These are phyloP conservation scores for Fragaria nilgerrensis DNA, from an alignment of 306 rosid species.

Conservation along the genomic window DNA sequence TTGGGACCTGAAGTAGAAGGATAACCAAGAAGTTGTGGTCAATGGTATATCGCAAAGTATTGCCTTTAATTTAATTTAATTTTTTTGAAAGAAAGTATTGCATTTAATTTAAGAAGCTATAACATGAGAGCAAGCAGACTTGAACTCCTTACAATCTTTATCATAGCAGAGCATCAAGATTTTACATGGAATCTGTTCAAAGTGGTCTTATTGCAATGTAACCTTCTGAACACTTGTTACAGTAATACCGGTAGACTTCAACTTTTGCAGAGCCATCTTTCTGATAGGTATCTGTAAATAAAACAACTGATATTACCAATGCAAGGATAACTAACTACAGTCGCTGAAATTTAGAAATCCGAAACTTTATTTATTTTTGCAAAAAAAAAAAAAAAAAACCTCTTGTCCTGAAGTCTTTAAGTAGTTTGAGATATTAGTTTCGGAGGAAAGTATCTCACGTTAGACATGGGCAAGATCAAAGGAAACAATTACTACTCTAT, in stretches of 20 bases:
- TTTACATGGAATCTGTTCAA: conserved; percentile 85
- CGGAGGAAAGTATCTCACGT: conserved; percentile 49
- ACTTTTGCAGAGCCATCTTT: conserved; percentile 68
- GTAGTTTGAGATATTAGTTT: conserved; percentile 58
- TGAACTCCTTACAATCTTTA: conserved; percentile 85
- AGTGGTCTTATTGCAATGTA: conserved; percentile 49
- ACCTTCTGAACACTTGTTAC: conserved; percentile 69
- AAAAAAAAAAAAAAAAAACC: conserved; percentile 60
- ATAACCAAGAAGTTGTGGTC: conserved; percentile 15
- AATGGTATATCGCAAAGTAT: conserved; percentile 24
- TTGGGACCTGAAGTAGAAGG: conserved; percentile 50
- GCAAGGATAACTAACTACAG: not conserved
- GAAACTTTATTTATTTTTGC: conserved; percentile 9
- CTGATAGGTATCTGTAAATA: conserved; percentile 66
- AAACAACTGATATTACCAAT: conserved; percentile 7
- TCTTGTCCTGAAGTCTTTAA: conserved; percentile 85
- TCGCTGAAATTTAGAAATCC: conserved; percentile 17
- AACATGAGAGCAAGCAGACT: conserved; percentile 40
- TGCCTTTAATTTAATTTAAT: not conserved
- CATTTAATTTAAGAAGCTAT: no score
- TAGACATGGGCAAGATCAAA: conserved; percentile 77
- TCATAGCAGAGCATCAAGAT: conserved; percentile 86
- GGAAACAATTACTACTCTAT: conserved; percentile 71
- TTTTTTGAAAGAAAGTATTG: no score
- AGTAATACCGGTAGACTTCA: conserved; percentile 71